These are phyloP conservation scores for Penstemon barbatus DNA, from an alignment of 257 asterid genomes.

Conservation along the genomic window DNA sequence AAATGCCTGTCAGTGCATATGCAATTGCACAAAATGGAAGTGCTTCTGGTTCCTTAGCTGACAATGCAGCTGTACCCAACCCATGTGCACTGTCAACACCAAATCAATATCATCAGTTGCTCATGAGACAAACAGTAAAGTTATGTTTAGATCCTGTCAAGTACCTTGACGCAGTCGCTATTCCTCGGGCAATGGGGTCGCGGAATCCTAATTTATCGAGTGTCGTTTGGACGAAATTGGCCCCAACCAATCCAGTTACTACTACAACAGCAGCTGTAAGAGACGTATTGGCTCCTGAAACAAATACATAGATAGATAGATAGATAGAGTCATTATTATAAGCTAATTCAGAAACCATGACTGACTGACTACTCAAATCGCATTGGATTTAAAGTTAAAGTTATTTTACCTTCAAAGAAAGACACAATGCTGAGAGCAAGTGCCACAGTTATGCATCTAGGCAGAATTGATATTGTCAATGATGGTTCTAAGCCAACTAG, in stretches of 20 bases:
- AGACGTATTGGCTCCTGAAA: slow-evolving; percentile 90
- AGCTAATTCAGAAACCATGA: neutral
- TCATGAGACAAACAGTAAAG: neutral
- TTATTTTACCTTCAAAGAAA: slow-evolving; percentile 75
- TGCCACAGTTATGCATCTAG: slow-evolving; percentile 99
- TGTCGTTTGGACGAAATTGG: slow-evolving; percentile 83
- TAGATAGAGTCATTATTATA: neutral
- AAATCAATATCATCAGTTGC: too few species aligned
- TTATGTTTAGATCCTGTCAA: neutral
- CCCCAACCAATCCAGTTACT: slow-evolving; percentile 90
- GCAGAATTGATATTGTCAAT: slow-evolving; percentile 74
- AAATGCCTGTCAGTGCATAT: slow-evolving; percentile 92
- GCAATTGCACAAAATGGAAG: slow-evolving; percentile 98
- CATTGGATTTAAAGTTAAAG: neutral
- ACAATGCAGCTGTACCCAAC: slow-evolving; percentile 93
- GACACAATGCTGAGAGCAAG: slow-evolving; percentile 96
- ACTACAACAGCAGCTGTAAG: slow-evolving; percentile 98
- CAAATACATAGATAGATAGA: slow-evolving; percentile 5
- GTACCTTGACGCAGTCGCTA: slow-evolving; percentile 98
- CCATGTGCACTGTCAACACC: slow-evolving; percentile 78
- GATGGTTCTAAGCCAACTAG: slow-evolving; percentile 72
- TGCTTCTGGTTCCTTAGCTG: slow-evolving; percentile 99
- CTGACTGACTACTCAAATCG: neutral
- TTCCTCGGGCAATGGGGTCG: slow-evolving; percentile 97
- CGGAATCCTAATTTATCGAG: slow-evolving; percentile 83